phyloP scores from a whole-genome alignment of 202 grass and related monocot genomes.

The Schoenoplectus triqueter region DNA sequence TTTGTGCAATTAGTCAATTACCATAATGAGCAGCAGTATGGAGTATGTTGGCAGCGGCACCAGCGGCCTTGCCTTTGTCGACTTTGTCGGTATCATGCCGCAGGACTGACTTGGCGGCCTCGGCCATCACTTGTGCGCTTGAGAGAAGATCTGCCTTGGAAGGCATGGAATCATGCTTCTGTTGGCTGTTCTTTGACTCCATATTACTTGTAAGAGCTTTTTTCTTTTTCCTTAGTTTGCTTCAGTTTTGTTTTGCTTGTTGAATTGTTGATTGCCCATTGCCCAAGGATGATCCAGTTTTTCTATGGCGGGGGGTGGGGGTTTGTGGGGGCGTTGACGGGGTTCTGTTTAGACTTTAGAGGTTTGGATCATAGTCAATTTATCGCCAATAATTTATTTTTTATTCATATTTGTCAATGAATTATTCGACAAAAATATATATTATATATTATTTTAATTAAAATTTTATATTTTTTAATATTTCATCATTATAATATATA shows the following conservation, averaged over 20 bases:
- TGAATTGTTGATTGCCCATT: not conserved
- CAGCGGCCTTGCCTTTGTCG: constrained; percentile 74
- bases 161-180: constrained; percentile 24
- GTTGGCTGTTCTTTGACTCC: constrained; percentile 19
- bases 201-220: not conserved
- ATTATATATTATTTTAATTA: no score
- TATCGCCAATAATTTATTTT: no score
- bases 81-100: constrained; percentile 66
- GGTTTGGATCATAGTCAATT: no score
- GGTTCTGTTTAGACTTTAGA: no score
- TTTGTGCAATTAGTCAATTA: not conserved
- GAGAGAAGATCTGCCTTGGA: constrained; percentile 51
- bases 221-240: not conserved
- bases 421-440: no score
- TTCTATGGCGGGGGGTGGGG: not conserved
- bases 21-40: constrained; percentile 76
- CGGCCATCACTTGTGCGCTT: constrained; percentile 73
- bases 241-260: not conserved
- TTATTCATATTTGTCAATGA: no score
- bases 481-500: no score
- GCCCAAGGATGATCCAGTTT: not conserved
- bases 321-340: not conserved
- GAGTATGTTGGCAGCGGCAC: constrained; percentile 63
- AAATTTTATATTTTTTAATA: no score
- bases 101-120: constrained; percentile 56